Base-by-base conservation (phyloP, 2,329 filamentous ascomycete species). In the Thermochaetoides dissita region DNA sequence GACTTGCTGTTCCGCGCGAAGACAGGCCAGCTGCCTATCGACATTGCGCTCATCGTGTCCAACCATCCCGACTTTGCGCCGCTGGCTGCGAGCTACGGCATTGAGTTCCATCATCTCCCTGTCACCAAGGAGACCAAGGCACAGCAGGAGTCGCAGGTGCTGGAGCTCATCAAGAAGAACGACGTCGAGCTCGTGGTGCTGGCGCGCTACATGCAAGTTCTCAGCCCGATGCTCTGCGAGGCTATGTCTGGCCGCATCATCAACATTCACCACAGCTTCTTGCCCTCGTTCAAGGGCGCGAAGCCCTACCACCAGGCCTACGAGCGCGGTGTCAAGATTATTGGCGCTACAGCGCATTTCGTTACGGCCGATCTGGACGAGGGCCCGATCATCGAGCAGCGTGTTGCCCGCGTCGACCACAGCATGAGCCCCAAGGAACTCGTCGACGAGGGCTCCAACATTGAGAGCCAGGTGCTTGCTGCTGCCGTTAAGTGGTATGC, bases 281-380 rank as follows among this genome's bases (percentile, higher is more conserved):
- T 91, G 69, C 84, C 84, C 0, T 80, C 74, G 8, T 91, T 91
- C 74, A 91, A 91, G 71, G 84, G 84, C 47, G 84, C 84, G 30
- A 86, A 85, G 64, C 84, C 84, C 3, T 91, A 91, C 63, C 84
- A 89, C 62, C 84, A 91, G 68, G 84, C 84, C 7, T 88, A 83
- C 57, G 84, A 89, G 49, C 75, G 84, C 29, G 84, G 84, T 46
- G 84, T 91, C 51, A 91, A 91, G 72, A 89, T 91, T 53, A 87
- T 88, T 44, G 84, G 84, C 45, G 84, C 84, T 24, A 87, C 83
- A 2, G 84, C 84, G 6, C 84, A 91, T 63, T 89, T 89, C 53
- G 84, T 89, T 50, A 91, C 84, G 1, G 82, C 81, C 29, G 84
- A 89, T 60, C 63, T 91, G 47, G 84, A 91, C 56, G 84, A 91